A percentile compares a stretch with the other conserved stretches of the same genome.
Evolutionary conservation across 2,329 filamentous ascomycete species (phyloP).

Genomic region (Aureobasidium sp.): DNA sequence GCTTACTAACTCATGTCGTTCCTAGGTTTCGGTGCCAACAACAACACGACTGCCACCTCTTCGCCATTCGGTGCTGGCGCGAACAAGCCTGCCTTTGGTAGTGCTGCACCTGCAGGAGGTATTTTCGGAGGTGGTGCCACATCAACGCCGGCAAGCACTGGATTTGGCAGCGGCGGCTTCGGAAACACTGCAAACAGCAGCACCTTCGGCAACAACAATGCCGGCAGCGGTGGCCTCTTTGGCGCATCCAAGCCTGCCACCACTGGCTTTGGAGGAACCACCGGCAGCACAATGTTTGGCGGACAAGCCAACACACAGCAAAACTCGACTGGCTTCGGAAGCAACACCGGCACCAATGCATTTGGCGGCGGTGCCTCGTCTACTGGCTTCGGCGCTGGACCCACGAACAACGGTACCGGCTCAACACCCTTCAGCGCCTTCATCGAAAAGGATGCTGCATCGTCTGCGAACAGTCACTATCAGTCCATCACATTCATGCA

Average conservation of each 20-base stretch:
- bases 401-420: constrained; percentile 59
- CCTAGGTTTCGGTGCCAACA: constrained; percentile 20
- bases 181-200: constrained; percentile 20
- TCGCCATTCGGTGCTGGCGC: constrained; percentile 17
- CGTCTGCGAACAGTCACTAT: constrained; percentile 56
- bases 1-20: not conserved
- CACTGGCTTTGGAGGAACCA: constrained; percentile 47
- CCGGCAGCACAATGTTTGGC: constrained; percentile 32
- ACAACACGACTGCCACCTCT: constrained; percentile 14
- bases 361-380: constrained; percentile 29
- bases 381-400: constrained; percentile 40
- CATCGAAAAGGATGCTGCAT: constrained; percentile 65
- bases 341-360: constrained; percentile 32
- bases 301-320: constrained; percentile 31
- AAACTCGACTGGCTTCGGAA: constrained; percentile 40
- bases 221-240: constrained; percentile 25
- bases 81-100: constrained; percentile 25
- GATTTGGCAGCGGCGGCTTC: constrained; percentile 30
- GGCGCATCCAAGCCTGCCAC: constrained; percentile 40
- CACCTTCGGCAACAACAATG: constrained; percentile 22
- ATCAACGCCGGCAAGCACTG: constrained; percentile 33
- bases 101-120: constrained; percentile 25
- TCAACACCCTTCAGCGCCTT: constrained; percentile 58
- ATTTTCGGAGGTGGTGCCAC: constrained; percentile 22
- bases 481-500: constrained; percentile 75